Base-by-base conservation (phyloP, 495 filamentous ascomycete genomes). In the Xylaria telfairii region DNA sequence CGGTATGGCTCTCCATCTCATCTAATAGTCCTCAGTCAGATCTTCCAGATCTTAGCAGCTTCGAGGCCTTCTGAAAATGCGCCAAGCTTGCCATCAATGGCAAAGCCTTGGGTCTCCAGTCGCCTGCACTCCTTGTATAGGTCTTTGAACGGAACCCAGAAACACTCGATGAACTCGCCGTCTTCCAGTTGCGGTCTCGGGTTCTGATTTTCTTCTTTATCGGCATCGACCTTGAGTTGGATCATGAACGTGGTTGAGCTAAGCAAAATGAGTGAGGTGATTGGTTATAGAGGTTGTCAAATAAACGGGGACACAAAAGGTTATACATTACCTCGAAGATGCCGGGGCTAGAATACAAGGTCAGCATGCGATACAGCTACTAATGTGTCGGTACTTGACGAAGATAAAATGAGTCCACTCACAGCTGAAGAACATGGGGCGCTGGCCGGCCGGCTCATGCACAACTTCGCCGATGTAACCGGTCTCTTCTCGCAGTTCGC, bases 401-500 rank as follows among this genome's bases (percentile, higher is more conserved):
- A n/a, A 17, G 21, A 12, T 7, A 7, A 37, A 39, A 60, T n/a
- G 26, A 49, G 24, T 21, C n/a, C 17, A 72, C 78, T 65, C 76
- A 92, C 91, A 91, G 76, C 93, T 93, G 65, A 90, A 94, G 88
- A 93, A 92, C 17, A 93, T 80, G 84, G 87, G 77, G 84, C 92
- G 39, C 84, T 82, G 73, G 10, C 74, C 77, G 8, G 32, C 37
- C 0, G 59, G 69, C 47, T 64, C 70, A 57, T 53, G 63, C 24
- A 80, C 60, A 3, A 88, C 85, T 24, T 87, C 84, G 37, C 93
- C 93, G 39, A 90, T 81, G 76, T 94, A 95, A 3, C 93, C 93
- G 0, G 93, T 95, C 81, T 96, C 93, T 78, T 96, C 93, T 68
- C 87, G 89, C 66, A 96, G 82, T 74, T 95, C 92, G 28, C 92